Evolutionary conservation across 345 rosid genomes (phyloP).

Genomic region (Eucalyptus tenuipes): DNA sequence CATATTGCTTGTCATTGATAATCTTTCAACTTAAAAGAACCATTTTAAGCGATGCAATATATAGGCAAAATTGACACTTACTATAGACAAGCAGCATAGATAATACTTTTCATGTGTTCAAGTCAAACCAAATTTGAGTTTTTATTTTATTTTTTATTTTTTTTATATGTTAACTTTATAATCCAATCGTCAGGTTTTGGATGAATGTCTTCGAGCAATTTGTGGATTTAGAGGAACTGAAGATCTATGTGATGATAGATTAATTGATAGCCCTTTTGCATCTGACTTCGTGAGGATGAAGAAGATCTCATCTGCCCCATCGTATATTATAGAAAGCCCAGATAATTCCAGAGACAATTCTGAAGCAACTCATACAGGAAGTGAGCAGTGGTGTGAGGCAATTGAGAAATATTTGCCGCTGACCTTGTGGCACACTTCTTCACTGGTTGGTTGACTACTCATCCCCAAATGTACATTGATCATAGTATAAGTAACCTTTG

Average conservation of each 20-base stretch:
- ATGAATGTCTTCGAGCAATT: conserved; percentile 80
- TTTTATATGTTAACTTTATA: not conserved
- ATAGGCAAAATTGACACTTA: not conserved
- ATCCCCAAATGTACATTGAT: not conserved
- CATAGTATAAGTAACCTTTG: not conserved
- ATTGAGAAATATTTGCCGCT: conserved; percentile 59
- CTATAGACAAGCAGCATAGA: not conserved
- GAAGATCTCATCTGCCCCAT: conserved; percentile 85
- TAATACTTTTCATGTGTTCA: not conserved
- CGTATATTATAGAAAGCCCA: conserved; percentile 35
- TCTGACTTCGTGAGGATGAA: conserved; percentile 70
- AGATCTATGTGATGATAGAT: conserved; percentile 56
- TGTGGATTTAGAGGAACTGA: conserved; percentile 95
- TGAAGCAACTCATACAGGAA: conserved; percentile 31
- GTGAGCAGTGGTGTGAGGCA: conserved; percentile 60
- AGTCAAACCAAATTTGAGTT: not conserved
- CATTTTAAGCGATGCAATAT: not conserved
- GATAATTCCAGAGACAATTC: conserved; percentile 28
- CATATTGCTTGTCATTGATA: not conserved
- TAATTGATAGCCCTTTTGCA: conserved; percentile 61
- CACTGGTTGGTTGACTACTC: conserved; percentile 47
- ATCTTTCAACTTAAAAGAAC: not conserved
- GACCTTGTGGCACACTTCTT: conserved; percentile 53
- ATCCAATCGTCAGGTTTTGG: conserved; percentile 52
- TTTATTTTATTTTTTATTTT: no score